Conservation (phyloP, 2,329 filamentous ascomycete genomes). For the Trichoderma brevicompactum region DNA sequence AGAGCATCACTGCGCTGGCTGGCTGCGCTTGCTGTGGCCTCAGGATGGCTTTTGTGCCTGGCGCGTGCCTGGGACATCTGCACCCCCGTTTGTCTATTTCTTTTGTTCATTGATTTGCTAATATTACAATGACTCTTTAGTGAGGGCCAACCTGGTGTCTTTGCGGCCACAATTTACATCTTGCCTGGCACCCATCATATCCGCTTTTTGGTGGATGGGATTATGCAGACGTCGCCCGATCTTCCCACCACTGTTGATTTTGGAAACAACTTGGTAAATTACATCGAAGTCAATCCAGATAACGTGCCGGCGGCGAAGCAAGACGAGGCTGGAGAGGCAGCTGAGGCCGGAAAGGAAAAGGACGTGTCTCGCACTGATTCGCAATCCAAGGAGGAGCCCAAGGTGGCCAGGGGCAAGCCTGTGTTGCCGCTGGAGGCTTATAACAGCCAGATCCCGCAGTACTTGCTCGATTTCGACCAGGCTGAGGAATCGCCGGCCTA, state of each 20-base stretch:
- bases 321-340: slow-evolving; percentile 27
- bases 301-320: slow-evolving; percentile 56
- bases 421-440: slow-evolving; percentile 65
- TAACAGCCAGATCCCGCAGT: slow-evolving; percentile 76
- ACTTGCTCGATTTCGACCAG: slow-evolving; percentile 84
- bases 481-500: slow-evolving; percentile 77
- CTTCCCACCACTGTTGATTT: slow-evolving; percentile 96
- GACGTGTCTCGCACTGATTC: slow-evolving; percentile 26
- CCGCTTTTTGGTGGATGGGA: slow-evolving; percentile 91
- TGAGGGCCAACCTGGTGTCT: slow-evolving; percentile 63
- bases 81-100: neutral
- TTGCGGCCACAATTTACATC: slow-evolving; percentile 79
- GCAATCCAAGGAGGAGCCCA: slow-evolving; percentile 49
- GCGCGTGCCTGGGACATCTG: neutral
- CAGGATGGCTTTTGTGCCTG: neutral
- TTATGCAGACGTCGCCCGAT: slow-evolving; percentile 86
- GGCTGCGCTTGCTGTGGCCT: neutral
- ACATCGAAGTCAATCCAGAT: slow-evolving; percentile 87
- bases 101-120: slow-evolving; percentile 25
- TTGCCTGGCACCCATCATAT: slow-evolving; percentile 95
- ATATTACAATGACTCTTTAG: slow-evolving; percentile 41
- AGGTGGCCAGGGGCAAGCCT: slow-evolving; percentile 57
- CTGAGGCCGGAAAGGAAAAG: slow-evolving; percentile 27
- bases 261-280: slow-evolving; percentile 97
- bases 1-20: neutral